Evolutionary conservation across 768 basidiomycete species (phyloP).

Genomic region (Pleurotus tuoliensis): DNA sequence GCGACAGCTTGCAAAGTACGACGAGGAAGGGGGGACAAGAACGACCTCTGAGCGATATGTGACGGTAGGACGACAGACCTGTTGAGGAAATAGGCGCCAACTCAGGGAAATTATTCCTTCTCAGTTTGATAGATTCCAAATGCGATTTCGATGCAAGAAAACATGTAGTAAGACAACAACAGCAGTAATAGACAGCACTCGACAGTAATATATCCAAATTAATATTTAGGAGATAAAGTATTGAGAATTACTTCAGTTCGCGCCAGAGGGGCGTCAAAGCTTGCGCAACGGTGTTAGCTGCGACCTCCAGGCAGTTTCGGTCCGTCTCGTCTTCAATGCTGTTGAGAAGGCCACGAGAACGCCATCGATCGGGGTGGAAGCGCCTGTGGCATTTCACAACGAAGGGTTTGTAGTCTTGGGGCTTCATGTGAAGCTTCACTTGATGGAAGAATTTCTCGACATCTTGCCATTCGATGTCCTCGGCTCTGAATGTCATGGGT

Average conservation of each 20-base stretch:
- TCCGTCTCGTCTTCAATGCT: conserved; percentile 55
- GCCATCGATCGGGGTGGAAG: conserved; percentile 83
- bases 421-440: conserved; percentile 32
- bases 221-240: background rate
- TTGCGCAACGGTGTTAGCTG: conserved; percentile 66
- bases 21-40: no score
- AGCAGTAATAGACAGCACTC: background rate
- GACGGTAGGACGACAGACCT: no score
- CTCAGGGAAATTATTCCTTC: background rate
- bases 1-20: background rate
- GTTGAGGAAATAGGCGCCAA: conserved; percentile 5
- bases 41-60: no score
- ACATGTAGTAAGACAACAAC: background rate
- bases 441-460: conserved; percentile 69
- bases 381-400: conserved; percentile 68
- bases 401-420: conserved; percentile 59
- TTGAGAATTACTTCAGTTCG: conserved; percentile 19
- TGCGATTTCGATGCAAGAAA: background rate
- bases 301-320: conserved; percentile 58
- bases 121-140: no score
- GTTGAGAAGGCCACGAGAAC: conserved; percentile 57
- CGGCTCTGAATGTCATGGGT: conserved; percentile 48
- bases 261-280: conserved; percentile 70
- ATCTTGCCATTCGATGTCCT: conserved; percentile 67
- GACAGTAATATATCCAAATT: no score